Conservation (phyloP, 2,329 filamentous ascomycete genomes). For the Penicillium sp. region DNA sequence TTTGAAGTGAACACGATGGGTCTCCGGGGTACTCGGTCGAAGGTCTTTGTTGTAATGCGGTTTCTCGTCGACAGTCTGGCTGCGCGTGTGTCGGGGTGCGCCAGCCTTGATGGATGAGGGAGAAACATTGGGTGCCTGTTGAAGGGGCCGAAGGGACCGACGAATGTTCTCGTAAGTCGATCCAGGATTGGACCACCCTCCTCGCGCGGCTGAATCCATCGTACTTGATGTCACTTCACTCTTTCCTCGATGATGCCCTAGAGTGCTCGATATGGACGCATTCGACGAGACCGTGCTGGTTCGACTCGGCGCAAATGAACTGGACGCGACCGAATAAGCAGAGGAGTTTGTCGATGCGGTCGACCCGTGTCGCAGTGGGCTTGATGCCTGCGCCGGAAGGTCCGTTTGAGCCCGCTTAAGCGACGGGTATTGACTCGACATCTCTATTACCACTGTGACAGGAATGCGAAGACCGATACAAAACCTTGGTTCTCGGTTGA, state of each 20-base stretch:
- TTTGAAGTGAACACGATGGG: constrained; percentile 26
- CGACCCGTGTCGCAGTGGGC: constrained; percentile 53
- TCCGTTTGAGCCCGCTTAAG: constrained; percentile 42
- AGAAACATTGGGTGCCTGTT: constrained; percentile 59
- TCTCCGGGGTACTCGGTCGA: constrained; percentile 34
- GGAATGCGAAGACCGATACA: constrained; percentile 32
- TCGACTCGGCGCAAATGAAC: constrained; percentile 52
- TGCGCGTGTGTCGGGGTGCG: constrained; percentile 49
- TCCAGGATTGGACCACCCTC: constrained; percentile 48
- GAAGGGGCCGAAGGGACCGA: constrained; percentile 71
- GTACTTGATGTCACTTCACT: constrained; percentile 61
- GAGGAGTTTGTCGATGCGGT: constrained; percentile 56
- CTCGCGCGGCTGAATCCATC: constrained; percentile 21
- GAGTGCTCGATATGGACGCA: constrained; percentile 55
- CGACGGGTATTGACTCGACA: constrained; percentile 40
- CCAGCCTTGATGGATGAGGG: constrained; percentile 37
- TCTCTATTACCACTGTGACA: constrained; percentile 31
- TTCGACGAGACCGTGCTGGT: constrained; percentile 71
- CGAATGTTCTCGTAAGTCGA: constrained; percentile 69
- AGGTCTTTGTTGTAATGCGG: constrained; percentile 36
- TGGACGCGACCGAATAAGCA: constrained; percentile 50
- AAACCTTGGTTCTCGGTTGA: constrained; percentile 31
- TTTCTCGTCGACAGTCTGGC: constrained; percentile 62
- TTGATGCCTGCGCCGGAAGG: constrained; percentile 43
- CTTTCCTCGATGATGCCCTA: constrained; percentile 68